A percentile compares a stretch with the other conserved stretches of the same genome.
These are phyloP conservation scores for Lachancea thermotolerans DNA, from an alignment of 805 yeast genomes.

Conservation along the genomic window DNA sequence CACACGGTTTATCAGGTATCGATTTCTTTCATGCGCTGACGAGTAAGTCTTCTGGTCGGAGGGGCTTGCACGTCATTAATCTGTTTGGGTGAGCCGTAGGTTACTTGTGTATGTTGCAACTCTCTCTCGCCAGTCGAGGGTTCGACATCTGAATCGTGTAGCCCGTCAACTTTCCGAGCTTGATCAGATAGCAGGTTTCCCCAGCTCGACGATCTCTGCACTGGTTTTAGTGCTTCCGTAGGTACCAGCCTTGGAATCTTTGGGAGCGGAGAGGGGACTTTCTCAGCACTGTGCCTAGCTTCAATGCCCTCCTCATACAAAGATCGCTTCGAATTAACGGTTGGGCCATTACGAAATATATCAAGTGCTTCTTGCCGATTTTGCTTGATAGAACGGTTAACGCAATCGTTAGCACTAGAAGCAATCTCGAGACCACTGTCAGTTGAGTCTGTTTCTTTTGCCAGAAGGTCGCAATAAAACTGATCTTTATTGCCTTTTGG, in stretches of 20 bases:
- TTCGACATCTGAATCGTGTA: not conserved
- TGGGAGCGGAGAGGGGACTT: not conserved
- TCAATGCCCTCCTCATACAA: no score
- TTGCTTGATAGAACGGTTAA: not conserved
- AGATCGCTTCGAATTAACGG: no score
- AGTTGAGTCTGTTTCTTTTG: not conserved
- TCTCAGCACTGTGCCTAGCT: no score
- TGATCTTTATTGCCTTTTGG: constrained; percentile 24
- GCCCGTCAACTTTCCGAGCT: constrained; percentile 9
- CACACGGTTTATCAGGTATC: constrained; percentile 5
- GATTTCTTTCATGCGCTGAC: constrained; percentile 18
- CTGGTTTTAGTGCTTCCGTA: constrained; percentile 5
- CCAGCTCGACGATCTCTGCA: constrained; percentile 25
- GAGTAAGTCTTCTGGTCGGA: constrained; percentile 15
- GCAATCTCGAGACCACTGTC: no score
- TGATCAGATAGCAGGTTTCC: constrained; percentile 24
- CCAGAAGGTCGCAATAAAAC: constrained; percentile 16
- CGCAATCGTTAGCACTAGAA: no score
- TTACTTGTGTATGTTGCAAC: constrained; percentile 20
- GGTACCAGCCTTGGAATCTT: constrained; percentile 3
- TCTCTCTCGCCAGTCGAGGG: constrained; percentile 5
- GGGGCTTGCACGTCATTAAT: constrained; percentile 1
- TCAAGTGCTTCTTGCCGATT: not conserved
- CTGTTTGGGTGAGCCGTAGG: constrained; percentile 20
- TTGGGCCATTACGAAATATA: not conserved